Percentiles rank a stretch among this genome's conserved stretches.
These are phyloP conservation scores for Aspergillus olivimuriae DNA, from an alignment of 495 filamentous ascomycete genomes.

Conservation along the genomic window DNA sequence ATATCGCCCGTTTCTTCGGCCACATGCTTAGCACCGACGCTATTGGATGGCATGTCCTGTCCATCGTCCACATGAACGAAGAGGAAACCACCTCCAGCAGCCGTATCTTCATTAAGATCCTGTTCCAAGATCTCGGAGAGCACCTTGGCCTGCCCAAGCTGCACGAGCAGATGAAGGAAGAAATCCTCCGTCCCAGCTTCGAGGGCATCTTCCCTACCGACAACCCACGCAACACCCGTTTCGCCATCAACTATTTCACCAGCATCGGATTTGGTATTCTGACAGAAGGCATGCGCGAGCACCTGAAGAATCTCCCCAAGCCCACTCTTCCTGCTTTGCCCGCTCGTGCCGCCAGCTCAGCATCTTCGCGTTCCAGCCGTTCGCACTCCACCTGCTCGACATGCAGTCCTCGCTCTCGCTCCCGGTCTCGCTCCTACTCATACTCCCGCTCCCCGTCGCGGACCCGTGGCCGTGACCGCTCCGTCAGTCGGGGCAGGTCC, in stretches of 20 bases:
- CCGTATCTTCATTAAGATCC: conserved; percentile 96
- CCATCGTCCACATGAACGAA: conserved; percentile 81
- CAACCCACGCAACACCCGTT: conserved; percentile 81
- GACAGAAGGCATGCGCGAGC: conserved; percentile 92
- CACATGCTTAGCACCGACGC: conserved; percentile 83
- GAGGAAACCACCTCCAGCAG: conserved; percentile 93
- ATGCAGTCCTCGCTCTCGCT: conserved; percentile 31
- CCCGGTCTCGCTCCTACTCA: conserved; percentile 33
- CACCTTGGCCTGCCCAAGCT: conserved; percentile 77
- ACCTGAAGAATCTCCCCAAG: conserved; percentile 77
- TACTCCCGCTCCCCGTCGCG: conserved; percentile 34
- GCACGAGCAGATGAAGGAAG: conserved; percentile 67
- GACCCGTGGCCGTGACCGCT: conserved; percentile 22
- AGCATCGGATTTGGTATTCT: conserved; percentile 90
- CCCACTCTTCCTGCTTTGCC: conserved; percentile 64
- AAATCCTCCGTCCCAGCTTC: conserved; percentile 69
- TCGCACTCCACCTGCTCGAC: conserved; percentile 55
- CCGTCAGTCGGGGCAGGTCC: conserved; percentile 25
- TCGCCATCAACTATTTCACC: conserved; percentile 99
- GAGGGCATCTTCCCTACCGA: conserved; percentile 84
- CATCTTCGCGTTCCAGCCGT: conserved; percentile 54
- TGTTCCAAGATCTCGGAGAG: conserved; percentile 89
- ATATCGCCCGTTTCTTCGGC: conserved; percentile 91
- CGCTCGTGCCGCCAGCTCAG: conserved; percentile 44
- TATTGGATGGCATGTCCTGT: conserved; percentile 86